These are phyloP conservation scores for Trichoderma afroharzianum DNA, from an alignment of 2,329 filamentous ascomycete species.

Conservation along the genomic window DNA sequence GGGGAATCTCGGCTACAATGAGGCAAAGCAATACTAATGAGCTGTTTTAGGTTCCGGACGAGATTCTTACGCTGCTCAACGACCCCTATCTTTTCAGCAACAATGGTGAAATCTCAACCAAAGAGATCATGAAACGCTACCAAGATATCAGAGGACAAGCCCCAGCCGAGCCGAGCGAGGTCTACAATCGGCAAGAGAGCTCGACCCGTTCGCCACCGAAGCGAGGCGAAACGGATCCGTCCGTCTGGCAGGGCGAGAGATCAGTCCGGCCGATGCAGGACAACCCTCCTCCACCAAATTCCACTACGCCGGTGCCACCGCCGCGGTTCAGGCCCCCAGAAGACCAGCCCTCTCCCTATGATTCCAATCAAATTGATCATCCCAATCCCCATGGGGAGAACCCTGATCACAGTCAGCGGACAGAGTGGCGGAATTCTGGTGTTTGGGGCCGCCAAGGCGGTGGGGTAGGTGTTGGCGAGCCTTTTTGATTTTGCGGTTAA, in stretches of 20 bases:
- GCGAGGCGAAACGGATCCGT: slow-evolving; percentile 82
- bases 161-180: slow-evolving; percentile 57
- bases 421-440: slow-evolving; percentile 55
- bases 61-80: slow-evolving; percentile 79
- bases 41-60: slow-evolving; percentile 74
- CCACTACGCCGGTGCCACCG: slow-evolving; percentile 47
- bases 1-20: background rate
- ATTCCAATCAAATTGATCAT: slow-evolving; percentile 41
- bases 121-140: slow-evolving; percentile 93
- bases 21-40: slow-evolving; percentile 25
- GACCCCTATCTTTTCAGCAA: slow-evolving; percentile 80
- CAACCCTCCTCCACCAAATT: slow-evolving; percentile 37
- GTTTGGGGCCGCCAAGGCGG: slow-evolving; percentile 50
- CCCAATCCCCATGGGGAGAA: slow-evolving; percentile 40
- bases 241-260: slow-evolving; percentile 77
- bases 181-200: slow-evolving; percentile 57
- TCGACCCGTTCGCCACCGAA: slow-evolving; percentile 51
- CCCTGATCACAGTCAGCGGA: slow-evolving; percentile 42
- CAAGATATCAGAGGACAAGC: slow-evolving; percentile 67
- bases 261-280: slow-evolving; percentile 76
- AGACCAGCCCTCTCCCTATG: slow-evolving; percentile 45
- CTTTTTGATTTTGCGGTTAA: slow-evolving; percentile 32
- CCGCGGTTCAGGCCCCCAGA: slow-evolving; percentile 49
- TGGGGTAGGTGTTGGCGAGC: slow-evolving; percentile 47
- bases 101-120: slow-evolving; percentile 84